phyloP scores from a whole-genome alignment of 2,329 filamentous ascomycete genomes.

The Cladosporium sp. region DNA sequence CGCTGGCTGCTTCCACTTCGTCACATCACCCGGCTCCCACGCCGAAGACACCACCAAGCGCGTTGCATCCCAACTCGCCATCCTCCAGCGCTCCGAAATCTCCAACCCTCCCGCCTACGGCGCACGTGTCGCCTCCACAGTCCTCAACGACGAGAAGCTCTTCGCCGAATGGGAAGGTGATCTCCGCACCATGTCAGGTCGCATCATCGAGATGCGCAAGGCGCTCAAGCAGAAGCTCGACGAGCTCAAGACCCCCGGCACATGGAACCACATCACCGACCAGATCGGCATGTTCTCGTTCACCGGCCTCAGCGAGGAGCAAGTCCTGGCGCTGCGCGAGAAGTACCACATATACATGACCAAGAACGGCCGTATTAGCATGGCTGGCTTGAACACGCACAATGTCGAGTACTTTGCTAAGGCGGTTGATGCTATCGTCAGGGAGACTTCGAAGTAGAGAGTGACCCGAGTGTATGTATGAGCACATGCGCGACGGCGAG shows the following conservation, averaged over 20 bases:
- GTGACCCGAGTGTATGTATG: background rate
- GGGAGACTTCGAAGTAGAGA: conserved; percentile 43
- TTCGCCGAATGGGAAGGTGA: conserved; percentile 94
- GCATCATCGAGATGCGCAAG: conserved; percentile 89
- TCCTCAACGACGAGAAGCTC: conserved; percentile 79
- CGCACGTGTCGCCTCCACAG: conserved; percentile 78
- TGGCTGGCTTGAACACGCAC: conserved; percentile 92
- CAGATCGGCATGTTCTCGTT: conserved; percentile 99
- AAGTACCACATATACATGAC: conserved; percentile 85
- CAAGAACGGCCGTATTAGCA: conserved; percentile 96
- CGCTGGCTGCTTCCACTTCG: conserved; percentile 94
- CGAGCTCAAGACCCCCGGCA: conserved; percentile 79
- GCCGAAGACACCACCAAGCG: conserved; percentile 61
- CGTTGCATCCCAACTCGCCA: conserved; percentile 84
- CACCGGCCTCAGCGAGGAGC: conserved; percentile 72
- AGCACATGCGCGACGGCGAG: conserved; percentile 6
- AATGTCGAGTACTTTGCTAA: conserved; percentile 94
- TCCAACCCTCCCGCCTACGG: conserved; percentile 95
- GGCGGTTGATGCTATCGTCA: conserved; percentile 82
- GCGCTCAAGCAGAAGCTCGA: conserved; percentile 78
- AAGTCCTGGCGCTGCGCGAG: conserved; percentile 69
- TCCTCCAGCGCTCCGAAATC: conserved; percentile 95
- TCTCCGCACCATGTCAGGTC: conserved; percentile 87
- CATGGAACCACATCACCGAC: conserved; percentile 95
- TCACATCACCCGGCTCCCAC: conserved; percentile 70